Evolutionary conservation across 2,329 filamentous ascomycete species (phyloP).

Genomic region (Dactylella cylindrospora): DNA sequence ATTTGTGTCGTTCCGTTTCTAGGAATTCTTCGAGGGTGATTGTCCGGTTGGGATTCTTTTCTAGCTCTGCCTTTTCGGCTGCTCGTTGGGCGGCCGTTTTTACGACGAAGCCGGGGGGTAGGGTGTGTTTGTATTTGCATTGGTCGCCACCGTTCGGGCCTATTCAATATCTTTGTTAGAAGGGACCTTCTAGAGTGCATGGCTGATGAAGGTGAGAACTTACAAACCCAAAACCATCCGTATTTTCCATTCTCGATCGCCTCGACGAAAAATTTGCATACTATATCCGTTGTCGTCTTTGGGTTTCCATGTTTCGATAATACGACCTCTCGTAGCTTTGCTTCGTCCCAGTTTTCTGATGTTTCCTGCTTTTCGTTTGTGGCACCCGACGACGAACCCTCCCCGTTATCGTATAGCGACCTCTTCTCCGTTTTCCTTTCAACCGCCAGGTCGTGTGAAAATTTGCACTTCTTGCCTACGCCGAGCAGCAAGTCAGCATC

Average conservation of each 20-base stretch:
- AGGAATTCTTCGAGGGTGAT: conserved; percentile 96
- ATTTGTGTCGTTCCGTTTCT: conserved; percentile 92
- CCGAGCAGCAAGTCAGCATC: not conserved
- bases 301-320: conserved; percentile 97
- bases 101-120: conserved; percentile 94
- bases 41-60: conserved; percentile 92
- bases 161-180: conserved; percentile 7
- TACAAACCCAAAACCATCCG: conserved; percentile 96
- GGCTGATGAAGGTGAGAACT: conserved; percentile 5
- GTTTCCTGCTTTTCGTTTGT: conserved; percentile 81
- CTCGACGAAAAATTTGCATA: conserved; percentile 97
- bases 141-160: conserved; percentile 87
- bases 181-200: conserved; percentile 3
- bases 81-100: conserved; percentile 97
- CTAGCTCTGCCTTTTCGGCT: conserved; percentile 90
- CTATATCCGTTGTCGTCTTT: conserved; percentile 91
- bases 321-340: conserved; percentile 87
- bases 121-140: conserved; percentile 97
- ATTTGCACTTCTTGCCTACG: conserved; percentile 84
- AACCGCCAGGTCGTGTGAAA: conserved; percentile 84
- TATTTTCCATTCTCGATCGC: conserved; percentile 98
- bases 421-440: conserved; percentile 92
- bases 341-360: conserved; percentile 96
- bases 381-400: conserved; percentile 70
- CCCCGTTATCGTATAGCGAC: conserved; percentile 82